phyloP scores from a whole-genome alignment of 805 yeast species.

The Suhomyces tanzawaensis region DNA sequence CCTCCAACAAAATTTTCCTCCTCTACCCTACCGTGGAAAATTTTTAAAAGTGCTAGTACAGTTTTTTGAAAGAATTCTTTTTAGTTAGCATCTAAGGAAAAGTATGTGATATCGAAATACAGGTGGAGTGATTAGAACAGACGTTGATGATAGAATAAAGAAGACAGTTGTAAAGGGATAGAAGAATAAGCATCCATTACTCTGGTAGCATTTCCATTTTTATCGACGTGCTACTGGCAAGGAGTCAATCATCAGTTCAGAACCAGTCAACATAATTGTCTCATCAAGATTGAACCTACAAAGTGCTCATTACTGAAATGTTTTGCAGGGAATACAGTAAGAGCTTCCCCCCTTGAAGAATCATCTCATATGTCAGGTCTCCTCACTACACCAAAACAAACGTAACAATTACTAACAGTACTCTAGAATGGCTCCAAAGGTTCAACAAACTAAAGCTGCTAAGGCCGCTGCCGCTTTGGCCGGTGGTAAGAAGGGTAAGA shows the following conservation, averaged over 20 bases:
- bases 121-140: no score
- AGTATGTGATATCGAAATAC: slow-evolving; percentile 21
- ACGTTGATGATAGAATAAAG: background rate
- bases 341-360: no score
- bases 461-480: slow-evolving; percentile 99
- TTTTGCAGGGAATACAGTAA: no score
- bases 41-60: slow-evolving; percentile 9
- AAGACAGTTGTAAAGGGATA: background rate
- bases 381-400: no score
- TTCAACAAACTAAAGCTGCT: slow-evolving; percentile 99
- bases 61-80: slow-evolving; percentile 9
- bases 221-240: no score
- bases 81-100: slow-evolving; percentile 25
- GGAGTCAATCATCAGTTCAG: no score
- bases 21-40: slow-evolving; percentile 9
- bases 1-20: background rate
- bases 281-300: no score
- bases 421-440: slow-evolving; percentile 92
- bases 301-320: no score
- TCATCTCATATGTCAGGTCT: no score
- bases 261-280: no score
- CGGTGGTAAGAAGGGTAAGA: slow-evolving; percentile 99
- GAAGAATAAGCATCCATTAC: no score
- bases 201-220: no score
- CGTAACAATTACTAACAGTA: slow-evolving; percentile 17